Conservation (phyloP, 805 yeast species). For the Pichia sporocuriosa region DNA sequence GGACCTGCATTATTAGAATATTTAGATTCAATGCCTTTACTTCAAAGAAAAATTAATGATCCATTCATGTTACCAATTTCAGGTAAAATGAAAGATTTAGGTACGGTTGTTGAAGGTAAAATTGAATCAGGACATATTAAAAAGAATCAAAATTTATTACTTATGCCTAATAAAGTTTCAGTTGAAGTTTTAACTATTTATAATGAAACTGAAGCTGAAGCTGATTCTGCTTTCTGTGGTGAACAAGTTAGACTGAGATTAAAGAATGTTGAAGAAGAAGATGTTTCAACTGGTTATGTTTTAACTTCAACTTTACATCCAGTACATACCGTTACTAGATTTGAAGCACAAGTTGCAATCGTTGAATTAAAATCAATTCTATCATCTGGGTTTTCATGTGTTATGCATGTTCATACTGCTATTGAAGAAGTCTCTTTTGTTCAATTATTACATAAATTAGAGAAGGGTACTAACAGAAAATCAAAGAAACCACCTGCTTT, state of each 20-base stretch:
- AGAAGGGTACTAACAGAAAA: slow-evolving; percentile 94
- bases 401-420: slow-evolving; percentile 98
- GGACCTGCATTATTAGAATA: slow-evolving; percentile 92
- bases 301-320: slow-evolving; percentile 82
- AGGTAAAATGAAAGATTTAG: slow-evolving; percentile 93
- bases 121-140: slow-evolving; percentile 91
- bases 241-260: slow-evolving; percentile 93
- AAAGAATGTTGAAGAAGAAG: slow-evolving; percentile 97
- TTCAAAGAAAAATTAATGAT: slow-evolving; percentile 81
- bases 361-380: slow-evolving; percentile 93
- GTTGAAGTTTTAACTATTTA: slow-evolving; percentile 84
- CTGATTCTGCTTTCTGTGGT: slow-evolving; percentile 85
- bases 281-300: slow-evolving; percentile 85
- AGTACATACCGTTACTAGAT: slow-evolving; percentile 80
- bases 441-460: slow-evolving; percentile 82
- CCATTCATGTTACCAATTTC: slow-evolving; percentile 97
- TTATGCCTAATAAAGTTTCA: slow-evolving; percentile 86
- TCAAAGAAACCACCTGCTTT: slow-evolving; percentile 97
- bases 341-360: slow-evolving; percentile 95
- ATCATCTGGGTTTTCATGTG: slow-evolving; percentile 95
- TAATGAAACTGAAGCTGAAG: slow-evolving; percentile 95
- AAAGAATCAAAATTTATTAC: slow-evolving; percentile 64
- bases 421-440: slow-evolving; percentile 88
- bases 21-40: slow-evolving; percentile 74
- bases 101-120: slow-evolving; percentile 97